phyloP scores from a whole-genome alignment of 2,329 filamentous ascomycete species.

The Botrytis pseudocinerea region DNA sequence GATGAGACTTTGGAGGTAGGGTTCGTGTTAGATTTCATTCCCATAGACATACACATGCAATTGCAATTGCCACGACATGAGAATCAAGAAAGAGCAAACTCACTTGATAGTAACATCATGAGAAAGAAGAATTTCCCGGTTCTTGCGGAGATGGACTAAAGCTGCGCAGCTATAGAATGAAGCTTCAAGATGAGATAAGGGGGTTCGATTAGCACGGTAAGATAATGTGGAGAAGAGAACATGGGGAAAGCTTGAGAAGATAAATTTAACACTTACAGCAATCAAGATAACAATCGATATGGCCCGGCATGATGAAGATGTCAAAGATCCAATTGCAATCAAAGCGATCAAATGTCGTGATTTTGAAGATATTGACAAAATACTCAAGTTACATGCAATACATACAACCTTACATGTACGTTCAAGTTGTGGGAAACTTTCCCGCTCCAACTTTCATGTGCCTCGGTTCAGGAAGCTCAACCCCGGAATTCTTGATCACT shows the following conservation, averaged over 20 bases:
- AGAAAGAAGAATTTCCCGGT: slow-evolving; percentile 54
- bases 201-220: neutral
- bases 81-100: slow-evolving; percentile 35
- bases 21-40: slow-evolving; percentile 8
- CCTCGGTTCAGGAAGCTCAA: slow-evolving; percentile 16
- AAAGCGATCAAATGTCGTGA: neutral
- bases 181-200: slow-evolving; percentile 47
- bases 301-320: slow-evolving; percentile 52
- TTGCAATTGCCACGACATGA: accelerated
- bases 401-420: neutral
- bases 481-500: slow-evolving; percentile 15
- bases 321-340: neutral
- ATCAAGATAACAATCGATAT: slow-evolving; percentile 68
- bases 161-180: slow-evolving; percentile 62
- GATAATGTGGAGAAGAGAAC: neutral
- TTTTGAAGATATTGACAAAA: neutral
- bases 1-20: slow-evolving; percentile 53
- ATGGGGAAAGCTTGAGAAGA: neutral
- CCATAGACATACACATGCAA: neutral
- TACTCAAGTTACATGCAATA: neutral
- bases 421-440: neutral
- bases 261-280: slow-evolving; percentile 51
- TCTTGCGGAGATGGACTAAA: slow-evolving; percentile 58
- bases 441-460: neutral
- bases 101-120: slow-evolving; percentile 68